phyloP scores from a whole-genome alignment of 257 asterid genomes.

The Paulownia fortunei region DNA sequence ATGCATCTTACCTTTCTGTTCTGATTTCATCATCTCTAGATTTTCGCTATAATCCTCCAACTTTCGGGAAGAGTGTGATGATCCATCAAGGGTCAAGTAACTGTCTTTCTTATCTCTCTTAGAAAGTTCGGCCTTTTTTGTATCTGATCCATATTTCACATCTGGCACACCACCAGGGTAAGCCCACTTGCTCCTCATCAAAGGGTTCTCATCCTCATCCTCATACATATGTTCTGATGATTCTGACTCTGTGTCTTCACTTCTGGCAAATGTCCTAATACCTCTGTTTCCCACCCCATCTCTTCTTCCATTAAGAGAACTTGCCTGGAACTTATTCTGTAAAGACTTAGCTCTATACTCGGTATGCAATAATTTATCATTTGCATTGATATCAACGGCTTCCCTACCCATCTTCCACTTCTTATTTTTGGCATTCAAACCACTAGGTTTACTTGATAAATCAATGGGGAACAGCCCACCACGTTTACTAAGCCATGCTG shows the following conservation, averaged over 20 bases:
- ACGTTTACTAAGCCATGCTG: slow-evolving; percentile 56
- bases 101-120: slow-evolving; percentile 60
- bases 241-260: slow-evolving; percentile 95
- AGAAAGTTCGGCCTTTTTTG: slow-evolving; percentile 52
- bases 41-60: slow-evolving; percentile 50
- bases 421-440: slow-evolving; percentile 55
- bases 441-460: slow-evolving; percentile 49
- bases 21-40: slow-evolving; percentile 52
- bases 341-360: slow-evolving; percentile 53
- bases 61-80: slow-evolving; percentile 47
- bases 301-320: slow-evolving; percentile 58
- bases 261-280: slow-evolving; percentile 43
- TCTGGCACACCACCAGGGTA: slow-evolving; percentile 75
- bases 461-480: slow-evolving; percentile 59
- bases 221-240: slow-evolving; percentile 82
- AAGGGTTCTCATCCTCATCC: slow-evolving; percentile 78
- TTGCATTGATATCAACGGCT: slow-evolving; percentile 56
- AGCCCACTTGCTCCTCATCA: slow-evolving; percentile 98
- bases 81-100: slow-evolving; percentile 54
- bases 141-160: slow-evolving; percentile 48
- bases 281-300: slow-evolving; percentile 56
- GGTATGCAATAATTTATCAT: slow-evolving; percentile 53
- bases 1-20: slow-evolving; percentile 72
- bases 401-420: slow-evolving; percentile 67
- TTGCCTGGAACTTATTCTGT: slow-evolving; percentile 51